Evolutionary conservation across 169 alveolate genomes (phyloP).

Genomic region (Miamiensis avidus): DNA sequence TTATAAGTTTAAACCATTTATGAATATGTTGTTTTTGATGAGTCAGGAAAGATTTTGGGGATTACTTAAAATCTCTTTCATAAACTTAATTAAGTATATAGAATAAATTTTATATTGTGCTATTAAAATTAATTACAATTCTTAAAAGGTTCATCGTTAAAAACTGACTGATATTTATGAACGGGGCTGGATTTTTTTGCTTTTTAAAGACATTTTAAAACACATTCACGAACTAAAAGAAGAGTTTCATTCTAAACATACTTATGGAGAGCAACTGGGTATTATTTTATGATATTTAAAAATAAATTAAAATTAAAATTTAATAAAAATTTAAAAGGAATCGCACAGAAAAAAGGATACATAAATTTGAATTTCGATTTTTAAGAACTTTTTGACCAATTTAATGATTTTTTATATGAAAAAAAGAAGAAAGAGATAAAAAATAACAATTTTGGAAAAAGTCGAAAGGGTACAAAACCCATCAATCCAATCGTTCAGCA

Average conservation of each 20-base stretch:
- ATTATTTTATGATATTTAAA: neutral
- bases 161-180: too few species aligned
- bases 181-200: slow-evolving; percentile 1
- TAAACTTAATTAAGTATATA: neutral
- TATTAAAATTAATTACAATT: too few species aligned
- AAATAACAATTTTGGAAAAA: too few species aligned
- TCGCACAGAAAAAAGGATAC: slow-evolving; percentile 12
- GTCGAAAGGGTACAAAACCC: too few species aligned
- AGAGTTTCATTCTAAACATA: neutral
- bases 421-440: too few species aligned
- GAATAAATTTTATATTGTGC: neutral
- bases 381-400: too few species aligned
- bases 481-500: too few species aligned
- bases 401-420: too few species aligned
- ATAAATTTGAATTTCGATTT: slow-evolving; percentile 19
- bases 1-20: neutral
- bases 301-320: too few species aligned
- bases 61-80: neutral
- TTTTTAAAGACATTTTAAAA: slow-evolving; percentile 1
- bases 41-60: slow-evolving; percentile 7
- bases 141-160: too few species aligned
- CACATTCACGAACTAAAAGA: neutral
- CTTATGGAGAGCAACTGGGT: neutral
- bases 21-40: slow-evolving; percentile 12
- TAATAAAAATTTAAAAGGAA: too few species aligned